A percentile compares a stretch with the other conserved stretches of the same genome.
Evolutionary conservation across 148 eudicot species (phyloP).

Genomic region (Polygonum aviculare): DNA sequence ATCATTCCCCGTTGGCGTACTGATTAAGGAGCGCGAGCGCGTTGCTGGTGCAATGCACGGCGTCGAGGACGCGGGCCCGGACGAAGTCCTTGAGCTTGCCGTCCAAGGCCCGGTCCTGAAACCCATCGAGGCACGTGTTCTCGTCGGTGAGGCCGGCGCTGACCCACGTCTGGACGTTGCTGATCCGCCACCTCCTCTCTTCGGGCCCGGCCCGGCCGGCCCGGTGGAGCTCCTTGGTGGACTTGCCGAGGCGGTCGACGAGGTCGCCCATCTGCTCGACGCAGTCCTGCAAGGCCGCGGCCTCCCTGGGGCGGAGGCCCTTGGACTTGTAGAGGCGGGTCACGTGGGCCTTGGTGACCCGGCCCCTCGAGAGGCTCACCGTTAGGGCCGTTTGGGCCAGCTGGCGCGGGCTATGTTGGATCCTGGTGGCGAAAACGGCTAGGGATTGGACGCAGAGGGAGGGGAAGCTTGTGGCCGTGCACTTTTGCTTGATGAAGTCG

Average conservation of each 20-base stretch:
- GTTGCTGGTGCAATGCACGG: slow-evolving; percentile 48
- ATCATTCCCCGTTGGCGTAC: slow-evolving; percentile 20
- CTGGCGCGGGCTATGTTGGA: slow-evolving; percentile 34
- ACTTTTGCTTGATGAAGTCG: slow-evolving; percentile 48
- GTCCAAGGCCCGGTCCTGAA: slow-evolving; percentile 24
- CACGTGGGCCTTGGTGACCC: slow-evolving; percentile 26
- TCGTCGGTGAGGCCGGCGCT: slow-evolving; percentile 55
- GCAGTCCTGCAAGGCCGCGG: slow-evolving; percentile 49
- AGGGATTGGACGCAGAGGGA: slow-evolving; percentile 46
- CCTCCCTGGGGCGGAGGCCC: slow-evolving; percentile 37
- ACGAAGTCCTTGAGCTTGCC: slow-evolving; percentile 30
- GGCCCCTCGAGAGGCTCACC: slow-evolving; percentile 37
- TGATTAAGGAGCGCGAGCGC: slow-evolving; percentile 52
- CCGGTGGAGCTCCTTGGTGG: slow-evolving; percentile 36
- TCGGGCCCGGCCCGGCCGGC: slow-evolving; percentile 15
- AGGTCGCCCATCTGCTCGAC: slow-evolving; percentile 43
- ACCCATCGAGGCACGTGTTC: slow-evolving; percentile 49
- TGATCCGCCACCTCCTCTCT: slow-evolving; percentile 51
- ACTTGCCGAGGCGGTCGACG: slow-evolving; percentile 40
- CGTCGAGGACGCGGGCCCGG: slow-evolving; percentile 30
- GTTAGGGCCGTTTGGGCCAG: slow-evolving; percentile 47
- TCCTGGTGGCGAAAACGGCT: slow-evolving; percentile 26
- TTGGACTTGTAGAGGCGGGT: slow-evolving; percentile 20
- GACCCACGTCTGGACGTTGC: slow-evolving; percentile 65
- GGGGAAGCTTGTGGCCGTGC: slow-evolving; percentile 58